Conservation (phyloP, 306 rosid genomes). For the Begonia loranthoides region DNA sequence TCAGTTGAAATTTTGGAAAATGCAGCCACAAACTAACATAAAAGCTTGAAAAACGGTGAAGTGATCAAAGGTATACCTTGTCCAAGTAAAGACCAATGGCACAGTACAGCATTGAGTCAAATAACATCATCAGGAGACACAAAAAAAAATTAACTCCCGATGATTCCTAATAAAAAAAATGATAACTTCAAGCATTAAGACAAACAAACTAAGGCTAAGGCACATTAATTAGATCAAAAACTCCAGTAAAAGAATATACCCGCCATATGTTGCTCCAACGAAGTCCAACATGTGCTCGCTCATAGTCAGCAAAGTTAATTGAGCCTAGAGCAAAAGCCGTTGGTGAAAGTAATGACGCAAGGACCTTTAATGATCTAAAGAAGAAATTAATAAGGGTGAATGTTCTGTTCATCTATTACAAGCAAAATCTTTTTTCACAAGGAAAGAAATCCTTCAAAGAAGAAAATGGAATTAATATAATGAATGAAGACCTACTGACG, state of each 20-base stretch:
- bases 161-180: slow-evolving; percentile 54
- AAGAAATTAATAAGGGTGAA: slow-evolving; percentile 13
- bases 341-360: slow-evolving; percentile 88
- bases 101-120: slow-evolving; percentile 74
- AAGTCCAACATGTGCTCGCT: slow-evolving; percentile 98
- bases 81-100: slow-evolving; percentile 81
- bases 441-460: background rate
- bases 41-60: too few species aligned
- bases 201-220: background rate
- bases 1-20: too few species aligned
- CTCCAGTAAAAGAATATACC: slow-evolving; percentile 24
- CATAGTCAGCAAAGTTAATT: slow-evolving; percentile 88
- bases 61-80: slow-evolving; percentile 31
- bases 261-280: slow-evolving; percentile 97
- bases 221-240: background rate
- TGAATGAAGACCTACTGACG: too few species aligned
- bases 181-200: slow-evolving; percentile 13
- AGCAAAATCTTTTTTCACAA: background rate
- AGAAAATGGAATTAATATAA: too few species aligned
- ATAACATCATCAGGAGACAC: slow-evolving; percentile 84
- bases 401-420: background rate
- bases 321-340: slow-evolving; percentile 93
- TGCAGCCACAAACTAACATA: too few species aligned
- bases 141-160: slow-evolving; percentile 81
- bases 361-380: slow-evolving; percentile 64